These are phyloP conservation scores for Metschnikowia lochheadii DNA, from an alignment of 805 yeast genomes.

Conservation along the genomic window DNA sequence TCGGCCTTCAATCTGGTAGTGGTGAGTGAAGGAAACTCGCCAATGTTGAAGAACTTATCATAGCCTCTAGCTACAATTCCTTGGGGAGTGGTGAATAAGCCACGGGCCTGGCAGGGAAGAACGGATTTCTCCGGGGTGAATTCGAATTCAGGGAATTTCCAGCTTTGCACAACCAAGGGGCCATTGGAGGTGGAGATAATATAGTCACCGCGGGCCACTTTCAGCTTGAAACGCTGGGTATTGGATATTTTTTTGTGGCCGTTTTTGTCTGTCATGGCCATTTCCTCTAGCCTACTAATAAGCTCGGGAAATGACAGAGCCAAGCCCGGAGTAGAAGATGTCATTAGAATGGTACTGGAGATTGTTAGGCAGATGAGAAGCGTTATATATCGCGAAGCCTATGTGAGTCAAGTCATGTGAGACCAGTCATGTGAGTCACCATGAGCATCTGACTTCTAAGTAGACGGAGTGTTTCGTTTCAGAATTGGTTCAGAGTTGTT, in stretches of 20 bases:
- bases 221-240: constrained; percentile 1
- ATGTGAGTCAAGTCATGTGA: no score
- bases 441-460: no score
- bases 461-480: no score
- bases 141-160: constrained; percentile 94
- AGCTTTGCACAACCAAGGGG: constrained; percentile 26
- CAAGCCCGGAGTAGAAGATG: not conserved
- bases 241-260: constrained; percentile 6
- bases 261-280: constrained; percentile 1
- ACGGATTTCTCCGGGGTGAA: constrained; percentile 52
- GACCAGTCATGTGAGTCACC: no score
- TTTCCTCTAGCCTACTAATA: constrained; percentile 17
- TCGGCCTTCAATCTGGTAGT: constrained; percentile 3
- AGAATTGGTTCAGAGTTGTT: no score
- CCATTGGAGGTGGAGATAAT: constrained; percentile 16
- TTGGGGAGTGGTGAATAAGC: constrained; percentile 57
- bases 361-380: not conserved
- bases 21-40: constrained; percentile 42
- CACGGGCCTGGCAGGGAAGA: constrained; percentile 78
- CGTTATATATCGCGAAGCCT: no score
- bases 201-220: constrained; percentile 10
- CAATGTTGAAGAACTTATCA: constrained; percentile 86
- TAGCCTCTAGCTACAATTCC: constrained; percentile 80
- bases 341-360: not conserved
- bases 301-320: constrained; percentile 18